Evolutionary conservation across 2,329 filamentous ascomycete species (phyloP).

Genomic region (Rachicladosporium sp.): DNA sequence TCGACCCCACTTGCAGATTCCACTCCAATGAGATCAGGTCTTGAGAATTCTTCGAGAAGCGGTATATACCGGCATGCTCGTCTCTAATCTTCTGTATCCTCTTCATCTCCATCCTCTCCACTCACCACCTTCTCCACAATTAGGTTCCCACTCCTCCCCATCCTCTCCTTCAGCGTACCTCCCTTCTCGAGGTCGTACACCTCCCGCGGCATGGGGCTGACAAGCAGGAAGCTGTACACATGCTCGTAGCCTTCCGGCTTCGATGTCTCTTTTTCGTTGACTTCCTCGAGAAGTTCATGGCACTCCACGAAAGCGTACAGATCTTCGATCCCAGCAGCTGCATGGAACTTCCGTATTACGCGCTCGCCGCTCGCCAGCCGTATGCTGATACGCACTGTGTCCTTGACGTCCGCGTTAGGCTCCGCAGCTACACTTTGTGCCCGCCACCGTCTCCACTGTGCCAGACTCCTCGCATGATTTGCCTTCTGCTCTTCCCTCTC

Average conservation of each 20-base stretch:
- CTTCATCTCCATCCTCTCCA: conserved; percentile 43
- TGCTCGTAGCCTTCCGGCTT: conserved; percentile 63
- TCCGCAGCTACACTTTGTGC: conserved; percentile 55
- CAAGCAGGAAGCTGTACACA: conserved; percentile 72
- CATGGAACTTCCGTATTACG: conserved; percentile 62
- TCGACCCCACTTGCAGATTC: too few species aligned
- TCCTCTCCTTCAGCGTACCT: conserved; percentile 55
- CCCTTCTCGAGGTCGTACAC: conserved; percentile 60
- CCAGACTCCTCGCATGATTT: conserved; percentile 39
- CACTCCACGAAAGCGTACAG: conserved; percentile 96
- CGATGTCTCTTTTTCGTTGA: conserved; percentile 26
- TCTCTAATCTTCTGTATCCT: conserved; percentile 17
- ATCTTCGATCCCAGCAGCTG: conserved; percentile 65
- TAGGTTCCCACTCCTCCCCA: conserved; percentile 75
- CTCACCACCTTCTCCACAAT: conserved; percentile 63
- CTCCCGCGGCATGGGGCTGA: conserved; percentile 71
- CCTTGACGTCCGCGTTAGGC: conserved; percentile 50
- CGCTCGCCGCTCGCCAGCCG: conserved; percentile 55
- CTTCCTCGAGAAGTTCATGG: conserved; percentile 47
- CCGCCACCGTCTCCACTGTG: conserved; percentile 74
- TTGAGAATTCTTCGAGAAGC: too few species aligned
- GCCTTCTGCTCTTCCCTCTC: conserved; percentile 52
- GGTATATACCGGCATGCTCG: too few species aligned
- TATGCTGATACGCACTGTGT: conserved; percentile 58
- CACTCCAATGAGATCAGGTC: too few species aligned